phyloP scores from a whole-genome alignment of 2,329 filamentous ascomycete genomes.

The Thermoascus crustaceus region DNA sequence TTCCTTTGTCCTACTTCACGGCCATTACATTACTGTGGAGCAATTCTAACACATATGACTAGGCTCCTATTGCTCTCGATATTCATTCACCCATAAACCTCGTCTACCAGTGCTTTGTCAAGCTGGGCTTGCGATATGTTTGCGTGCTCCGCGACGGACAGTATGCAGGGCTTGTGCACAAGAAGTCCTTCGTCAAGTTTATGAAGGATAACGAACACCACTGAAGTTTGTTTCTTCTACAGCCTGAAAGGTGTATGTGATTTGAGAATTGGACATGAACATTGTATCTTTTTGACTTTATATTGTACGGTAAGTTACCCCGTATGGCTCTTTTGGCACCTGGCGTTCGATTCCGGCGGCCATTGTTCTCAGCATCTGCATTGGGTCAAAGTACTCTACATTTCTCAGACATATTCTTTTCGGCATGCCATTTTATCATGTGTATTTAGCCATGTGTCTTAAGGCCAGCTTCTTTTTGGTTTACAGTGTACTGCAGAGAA shows the following conservation, averaged over 20 bases:
- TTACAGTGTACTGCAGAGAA: too few relatives aligned
- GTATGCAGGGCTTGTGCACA: slow-evolving; percentile 89
- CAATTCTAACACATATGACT: slow-evolving; percentile 7
- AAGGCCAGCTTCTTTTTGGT: too few relatives aligned
- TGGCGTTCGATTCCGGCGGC: too few relatives aligned
- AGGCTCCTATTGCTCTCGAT: slow-evolving; percentile 80
- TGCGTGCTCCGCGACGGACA: slow-evolving; percentile 78
- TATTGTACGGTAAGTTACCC: too few relatives aligned
- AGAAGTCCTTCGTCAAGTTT: slow-evolving; percentile 94
- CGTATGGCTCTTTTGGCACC: too few relatives aligned
- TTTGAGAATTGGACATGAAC: slow-evolving; percentile 4
- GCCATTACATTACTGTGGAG: slow-evolving; percentile 6
- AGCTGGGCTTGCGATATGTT: slow-evolving; percentile 84
- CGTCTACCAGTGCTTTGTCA: slow-evolving; percentile 93
- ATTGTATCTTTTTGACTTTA: too few relatives aligned
- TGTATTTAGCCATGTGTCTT: too few relatives aligned
- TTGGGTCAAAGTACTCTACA: too few relatives aligned
- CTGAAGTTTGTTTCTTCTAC: neutral
- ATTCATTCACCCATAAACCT: slow-evolving; percentile 86
- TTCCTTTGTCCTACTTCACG: slow-evolving; percentile 10
- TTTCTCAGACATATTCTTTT: too few relatives aligned
- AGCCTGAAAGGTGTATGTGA: neutral
- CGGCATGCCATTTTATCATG: too few relatives aligned
- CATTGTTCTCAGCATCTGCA: too few relatives aligned
- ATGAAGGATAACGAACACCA: slow-evolving; percentile 70